Conservation (phyloP, 495 filamentous ascomycete species). For the Penicillium lividum region DNA sequence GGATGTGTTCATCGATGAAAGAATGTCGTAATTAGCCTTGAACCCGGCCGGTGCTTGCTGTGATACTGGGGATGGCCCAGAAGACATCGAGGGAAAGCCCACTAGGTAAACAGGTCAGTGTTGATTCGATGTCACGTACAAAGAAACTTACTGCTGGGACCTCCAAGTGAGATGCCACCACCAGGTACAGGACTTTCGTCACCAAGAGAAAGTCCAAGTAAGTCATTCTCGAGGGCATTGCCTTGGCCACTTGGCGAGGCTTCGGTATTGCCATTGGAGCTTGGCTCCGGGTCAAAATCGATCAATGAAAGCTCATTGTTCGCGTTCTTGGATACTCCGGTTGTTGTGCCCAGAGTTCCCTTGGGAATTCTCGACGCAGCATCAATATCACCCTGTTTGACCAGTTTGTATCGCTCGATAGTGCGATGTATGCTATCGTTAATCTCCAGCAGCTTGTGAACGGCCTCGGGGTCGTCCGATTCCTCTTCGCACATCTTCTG, state of each 20-base stretch:
- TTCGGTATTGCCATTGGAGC: slow-evolving; percentile 47
- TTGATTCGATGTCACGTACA: slow-evolving; percentile 30
- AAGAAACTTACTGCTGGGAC: slow-evolving; percentile 53
- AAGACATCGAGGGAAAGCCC: slow-evolving; percentile 26
- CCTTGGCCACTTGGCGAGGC: slow-evolving; percentile 24
- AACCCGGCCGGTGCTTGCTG: slow-evolving; percentile 39
- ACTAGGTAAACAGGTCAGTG: slow-evolving; percentile 15
- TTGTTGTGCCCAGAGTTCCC: slow-evolving; percentile 73
- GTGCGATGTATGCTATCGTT: slow-evolving; percentile 99
- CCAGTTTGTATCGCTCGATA: slow-evolving; percentile 87
- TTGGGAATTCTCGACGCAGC: slow-evolving; percentile 81
- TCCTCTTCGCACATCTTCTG: slow-evolving; percentile 99
- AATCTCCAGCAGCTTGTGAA: slow-evolving; percentile 92
- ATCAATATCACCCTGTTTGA: slow-evolving; percentile 91
- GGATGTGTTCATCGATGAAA: slow-evolving; percentile 51
- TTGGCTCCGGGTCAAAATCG: slow-evolving; percentile 74
- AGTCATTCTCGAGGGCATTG: slow-evolving; percentile 60
- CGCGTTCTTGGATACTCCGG: slow-evolving; percentile 70
- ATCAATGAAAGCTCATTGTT: slow-evolving; percentile 90
- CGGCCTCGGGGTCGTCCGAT: slow-evolving; percentile 92
- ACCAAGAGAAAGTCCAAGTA: slow-evolving; percentile 68
- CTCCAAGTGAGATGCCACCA: slow-evolving; percentile 85
- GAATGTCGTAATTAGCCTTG: slow-evolving; percentile 62
- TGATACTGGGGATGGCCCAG: slow-evolving; percentile 29
- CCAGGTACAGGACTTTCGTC: slow-evolving; percentile 64